Evolutionary conservation across 2,329 filamentous ascomycete species (phyloP).

Genomic region (Elsinoe perseae): DNA sequence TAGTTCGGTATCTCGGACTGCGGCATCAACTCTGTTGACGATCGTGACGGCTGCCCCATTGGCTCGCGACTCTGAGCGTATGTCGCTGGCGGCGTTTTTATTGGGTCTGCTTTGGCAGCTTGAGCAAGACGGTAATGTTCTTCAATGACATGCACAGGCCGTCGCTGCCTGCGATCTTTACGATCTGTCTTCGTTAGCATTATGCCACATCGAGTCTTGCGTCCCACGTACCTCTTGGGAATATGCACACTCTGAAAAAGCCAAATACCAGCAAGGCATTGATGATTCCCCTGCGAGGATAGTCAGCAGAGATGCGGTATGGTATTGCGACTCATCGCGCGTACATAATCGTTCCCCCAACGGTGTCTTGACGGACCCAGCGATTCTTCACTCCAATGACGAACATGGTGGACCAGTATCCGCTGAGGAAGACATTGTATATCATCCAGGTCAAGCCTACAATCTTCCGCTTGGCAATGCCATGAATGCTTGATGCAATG

Average conservation of each 20-base stretch:
- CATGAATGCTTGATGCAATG: not conserved
- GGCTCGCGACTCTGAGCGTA: not conserved
- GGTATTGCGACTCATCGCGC: not conserved
- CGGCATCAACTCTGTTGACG: not conserved
- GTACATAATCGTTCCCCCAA: slow-evolving; percentile 1
- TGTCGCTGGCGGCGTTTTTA: not conserved
- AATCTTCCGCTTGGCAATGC: not conserved
- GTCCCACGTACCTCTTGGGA: not conserved
- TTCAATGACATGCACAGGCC: not conserved
- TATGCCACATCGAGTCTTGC: not conserved
- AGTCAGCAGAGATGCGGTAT: not conserved
- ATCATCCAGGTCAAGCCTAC: not conserved
- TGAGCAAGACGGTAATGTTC: not conserved
- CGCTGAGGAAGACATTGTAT: slow-evolving; percentile 1
- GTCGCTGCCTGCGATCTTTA: not conserved
- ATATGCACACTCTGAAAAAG: not conserved
- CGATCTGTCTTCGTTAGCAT: not conserved
- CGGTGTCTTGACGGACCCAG: not conserved
- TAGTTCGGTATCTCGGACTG: not conserved
- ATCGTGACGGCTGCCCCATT: not conserved
- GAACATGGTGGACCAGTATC: not conserved
- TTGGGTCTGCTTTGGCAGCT: not conserved
- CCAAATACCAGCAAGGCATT: not conserved
- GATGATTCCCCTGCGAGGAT: not conserved
- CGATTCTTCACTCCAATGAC: not conserved